Evolutionary conservation across 768 basidiomycete species (phyloP).

Genomic region (Dacryopinax primogenitus): DNA sequence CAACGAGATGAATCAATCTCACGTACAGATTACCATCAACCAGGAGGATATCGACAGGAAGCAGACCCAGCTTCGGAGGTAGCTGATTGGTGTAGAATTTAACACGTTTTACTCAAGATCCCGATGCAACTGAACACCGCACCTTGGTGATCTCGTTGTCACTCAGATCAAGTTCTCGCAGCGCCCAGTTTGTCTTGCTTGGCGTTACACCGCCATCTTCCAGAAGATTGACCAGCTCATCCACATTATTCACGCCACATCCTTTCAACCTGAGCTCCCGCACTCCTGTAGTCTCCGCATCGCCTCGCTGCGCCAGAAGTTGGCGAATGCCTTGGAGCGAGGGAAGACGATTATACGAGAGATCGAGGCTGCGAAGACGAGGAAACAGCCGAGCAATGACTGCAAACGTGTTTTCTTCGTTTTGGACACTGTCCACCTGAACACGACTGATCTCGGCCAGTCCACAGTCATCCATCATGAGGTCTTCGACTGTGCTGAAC

Average conservation of each 20-base stretch:
- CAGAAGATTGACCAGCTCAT: background rate
- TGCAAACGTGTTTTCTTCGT: background rate
- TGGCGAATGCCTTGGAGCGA: background rate
- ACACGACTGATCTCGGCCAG: background rate
- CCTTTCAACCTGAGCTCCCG: background rate
- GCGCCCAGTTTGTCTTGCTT: background rate
- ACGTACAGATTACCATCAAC: slow-evolving; percentile 7
- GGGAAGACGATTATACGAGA: background rate
- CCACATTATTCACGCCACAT: slow-evolving; percentile 5
- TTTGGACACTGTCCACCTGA: background rate
- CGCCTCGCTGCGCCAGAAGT: background rate
- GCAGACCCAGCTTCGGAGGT: background rate
- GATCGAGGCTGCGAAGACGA: background rate
- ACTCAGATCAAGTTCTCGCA: background rate
- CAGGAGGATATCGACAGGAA: background rate
- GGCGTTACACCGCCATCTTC: background rate
- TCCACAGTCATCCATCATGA: background rate
- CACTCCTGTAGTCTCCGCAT: background rate
- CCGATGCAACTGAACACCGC: background rate
- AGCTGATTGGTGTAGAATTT: background rate
- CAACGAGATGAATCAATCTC: background rate
- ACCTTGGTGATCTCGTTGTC: slow-evolving; percentile 1
- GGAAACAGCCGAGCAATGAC: background rate
- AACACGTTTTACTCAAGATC: background rate
- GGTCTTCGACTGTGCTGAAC: background rate